Base-by-base conservation (phyloP, 495 filamentous ascomycete species). In the Penicillium soppii region DNA sequence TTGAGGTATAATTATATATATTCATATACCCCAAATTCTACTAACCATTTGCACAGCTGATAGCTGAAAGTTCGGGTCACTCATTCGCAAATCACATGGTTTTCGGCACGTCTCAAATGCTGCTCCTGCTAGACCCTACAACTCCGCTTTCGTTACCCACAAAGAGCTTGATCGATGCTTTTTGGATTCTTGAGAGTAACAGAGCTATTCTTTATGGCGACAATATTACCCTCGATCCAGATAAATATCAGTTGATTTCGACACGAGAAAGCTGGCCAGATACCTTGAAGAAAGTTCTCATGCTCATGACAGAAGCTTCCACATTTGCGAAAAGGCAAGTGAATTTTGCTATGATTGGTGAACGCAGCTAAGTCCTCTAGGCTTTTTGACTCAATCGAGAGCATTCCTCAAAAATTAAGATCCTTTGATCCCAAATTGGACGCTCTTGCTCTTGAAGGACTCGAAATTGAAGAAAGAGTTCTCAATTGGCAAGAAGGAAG, bases 301-400 rank as follows among this genome's bases (percentile, higher is more conserved):
- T 44, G 1, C 41, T 44, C n/a, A 44, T 44, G 41, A 17, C 17
- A 26, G 2, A 44, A 44, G 30, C 25, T 30, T 44, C 41, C 25
- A 19, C 41, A 30, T 44, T 44, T 44, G 41, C 41, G n/a, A 44
- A 44, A 16, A 44, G 41, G 41, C 25, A 44, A 44, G 41, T 30
- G 20, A 43, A 12, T 16, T 29, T 30, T 30, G 7, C n/a, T 30
- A 12, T 10, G 29, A 12, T 32, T 30, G 5, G 15, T 16, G 25
- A 25, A 44, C 30, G 23, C 41, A n/a, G 13, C 3, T 17, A 15
- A 17, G 16, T 16, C 13, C 30, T 44, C n/a, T 44, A 44, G 41
- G 25, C 41, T 44, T 4, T 44, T 44, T 30, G 41, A 44, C 22
- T 16, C 13, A 7, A 19, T 44, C 30, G 25, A 44, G 25, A 30